phyloP scores from a whole-genome alignment of 1,284 basidiomycete genomes.

The Rhodofomes roseus region DNA sequence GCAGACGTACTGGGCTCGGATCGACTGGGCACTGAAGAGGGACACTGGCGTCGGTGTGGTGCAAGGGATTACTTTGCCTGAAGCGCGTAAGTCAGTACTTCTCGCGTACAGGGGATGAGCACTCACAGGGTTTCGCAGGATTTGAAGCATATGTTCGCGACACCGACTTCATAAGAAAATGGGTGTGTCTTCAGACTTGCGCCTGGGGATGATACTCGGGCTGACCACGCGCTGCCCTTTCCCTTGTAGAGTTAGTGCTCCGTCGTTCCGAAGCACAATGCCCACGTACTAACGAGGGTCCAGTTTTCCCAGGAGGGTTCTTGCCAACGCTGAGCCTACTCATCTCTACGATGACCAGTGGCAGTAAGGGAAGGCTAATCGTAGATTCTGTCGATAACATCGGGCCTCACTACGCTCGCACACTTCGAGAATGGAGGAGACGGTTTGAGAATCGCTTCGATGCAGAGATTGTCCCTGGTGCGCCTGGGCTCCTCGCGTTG shows the following conservation, averaged over 20 bases:
- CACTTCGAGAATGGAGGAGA: conserved; percentile 77
- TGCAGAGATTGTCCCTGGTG: conserved; percentile 51
- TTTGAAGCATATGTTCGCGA: conserved; percentile 56
- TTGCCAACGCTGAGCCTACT: conserved; percentile 69
- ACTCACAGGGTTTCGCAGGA: conserved; percentile 30
- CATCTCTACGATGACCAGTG: conserved; percentile 50
- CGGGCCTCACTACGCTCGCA: conserved; percentile 78
- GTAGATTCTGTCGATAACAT: conserved; percentile 78
- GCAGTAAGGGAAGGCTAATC: conserved; percentile 55
- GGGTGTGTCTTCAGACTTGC: conserved; percentile 45
- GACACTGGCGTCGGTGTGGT: conserved; percentile 65
- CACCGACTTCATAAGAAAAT: conserved; percentile 80
- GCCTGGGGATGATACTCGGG: not conserved
- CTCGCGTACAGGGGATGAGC: not conserved
- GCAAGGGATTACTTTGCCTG: conserved; percentile 80
- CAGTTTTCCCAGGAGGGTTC: conserved; percentile 79
- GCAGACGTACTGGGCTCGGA: conserved; percentile 55
- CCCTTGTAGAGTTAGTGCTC: not conserved
- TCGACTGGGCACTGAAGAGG: conserved; percentile 70
- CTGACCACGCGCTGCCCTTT: not conserved
- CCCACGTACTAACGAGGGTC: not conserved
- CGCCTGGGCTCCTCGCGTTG: not conserved
- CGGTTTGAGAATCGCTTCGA: conserved; percentile 70
- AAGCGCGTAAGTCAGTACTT: conserved; percentile 48
- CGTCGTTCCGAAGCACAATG: not conserved